Conservation (phyloP, 306 rosid genomes). For the Cucurbita maxima region DNA sequence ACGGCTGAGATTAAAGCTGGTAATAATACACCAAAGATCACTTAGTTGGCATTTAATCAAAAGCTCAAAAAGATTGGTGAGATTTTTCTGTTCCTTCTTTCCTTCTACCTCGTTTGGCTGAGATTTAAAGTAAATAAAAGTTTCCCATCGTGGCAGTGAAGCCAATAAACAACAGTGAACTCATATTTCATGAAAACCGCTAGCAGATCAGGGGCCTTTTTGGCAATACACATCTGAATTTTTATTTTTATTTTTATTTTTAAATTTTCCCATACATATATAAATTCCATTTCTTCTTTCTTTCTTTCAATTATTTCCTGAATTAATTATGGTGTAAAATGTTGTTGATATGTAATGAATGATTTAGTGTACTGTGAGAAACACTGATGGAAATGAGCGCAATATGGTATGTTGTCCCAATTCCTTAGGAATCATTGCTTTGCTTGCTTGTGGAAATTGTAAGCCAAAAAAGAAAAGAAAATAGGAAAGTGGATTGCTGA, state of each 20-base stretch:
- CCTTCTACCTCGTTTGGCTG: background rate
- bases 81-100: background rate
- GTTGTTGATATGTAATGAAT: background rate
- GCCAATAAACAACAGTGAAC: background rate
- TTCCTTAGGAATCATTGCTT: slow-evolving; percentile 22
- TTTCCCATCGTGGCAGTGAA: background rate
- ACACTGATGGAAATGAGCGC: background rate
- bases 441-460: slow-evolving; percentile 21
- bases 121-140: background rate
- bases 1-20: slow-evolving; percentile 14
- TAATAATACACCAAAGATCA: background rate
- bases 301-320: background rate
- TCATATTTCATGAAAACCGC: background rate
- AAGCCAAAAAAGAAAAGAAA: slow-evolving; percentile 12
- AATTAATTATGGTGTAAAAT: background rate
- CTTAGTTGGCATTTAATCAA: background rate
- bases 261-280: too few species aligned
- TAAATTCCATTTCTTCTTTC: background rate
- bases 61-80: slow-evolving; percentile 1
- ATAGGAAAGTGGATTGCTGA: background rate
- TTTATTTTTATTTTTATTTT: too few species aligned
- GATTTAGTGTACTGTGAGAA: background rate
- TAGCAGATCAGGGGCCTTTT: too few species aligned
- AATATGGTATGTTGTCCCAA: background rate
- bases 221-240: too few species aligned